Percentiles rank a stretch among this genome's conserved stretches.
These are phyloP conservation scores for Calonectria montana DNA, from an alignment of 2,329 filamentous ascomycete genomes.

Conservation along the genomic window DNA sequence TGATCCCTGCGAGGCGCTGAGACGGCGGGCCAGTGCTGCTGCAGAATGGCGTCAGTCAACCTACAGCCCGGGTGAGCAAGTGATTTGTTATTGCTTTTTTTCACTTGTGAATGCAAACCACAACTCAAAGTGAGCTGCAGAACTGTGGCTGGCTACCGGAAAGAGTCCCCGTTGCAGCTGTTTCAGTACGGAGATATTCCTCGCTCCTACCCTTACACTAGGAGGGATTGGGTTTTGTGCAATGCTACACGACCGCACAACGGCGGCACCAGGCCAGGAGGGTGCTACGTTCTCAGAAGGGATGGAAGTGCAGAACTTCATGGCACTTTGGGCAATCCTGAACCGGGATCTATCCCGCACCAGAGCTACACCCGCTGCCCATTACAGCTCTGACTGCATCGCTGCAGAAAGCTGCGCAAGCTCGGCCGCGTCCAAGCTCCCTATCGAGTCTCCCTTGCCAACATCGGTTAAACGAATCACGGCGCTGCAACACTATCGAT, in stretches of 20 bases:
- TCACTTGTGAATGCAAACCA: background rate
- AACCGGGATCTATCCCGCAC: slow-evolving; percentile 13
- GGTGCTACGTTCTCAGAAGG: slow-evolving; percentile 20
- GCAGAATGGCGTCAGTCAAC: slow-evolving; percentile 28
- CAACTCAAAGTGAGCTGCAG: background rate
- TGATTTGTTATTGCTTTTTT: slow-evolving; percentile 10
- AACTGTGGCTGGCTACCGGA: background rate
- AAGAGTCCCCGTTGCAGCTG: background rate
- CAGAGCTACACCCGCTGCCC: background rate
- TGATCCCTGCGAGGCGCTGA: slow-evolving; percentile 15
- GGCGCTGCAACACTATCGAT: slow-evolving; percentile 29
- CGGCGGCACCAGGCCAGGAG: background rate
- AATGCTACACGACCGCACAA: slow-evolving; percentile 24
- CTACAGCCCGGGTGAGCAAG: slow-evolving; percentile 7
- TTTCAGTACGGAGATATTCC: slow-evolving; percentile 35
- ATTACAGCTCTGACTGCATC: slow-evolving; percentile 18
- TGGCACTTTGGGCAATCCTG: slow-evolving; percentile 13
- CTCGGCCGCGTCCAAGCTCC: slow-evolving; percentile 32
- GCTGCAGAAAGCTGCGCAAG: slow-evolving; percentile 37
- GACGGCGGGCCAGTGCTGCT: slow-evolving; percentile 10
- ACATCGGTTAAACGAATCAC: slow-evolving; percentile 21
- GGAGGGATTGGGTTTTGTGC: slow-evolving; percentile 24
- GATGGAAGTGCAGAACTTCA: slow-evolving; percentile 26
- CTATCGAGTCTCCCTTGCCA: slow-evolving; percentile 24
- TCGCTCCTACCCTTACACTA: background rate